phyloP scores from a whole-genome alignment of 306 rosid genomes.

The Mucuna pruriens region DNA sequence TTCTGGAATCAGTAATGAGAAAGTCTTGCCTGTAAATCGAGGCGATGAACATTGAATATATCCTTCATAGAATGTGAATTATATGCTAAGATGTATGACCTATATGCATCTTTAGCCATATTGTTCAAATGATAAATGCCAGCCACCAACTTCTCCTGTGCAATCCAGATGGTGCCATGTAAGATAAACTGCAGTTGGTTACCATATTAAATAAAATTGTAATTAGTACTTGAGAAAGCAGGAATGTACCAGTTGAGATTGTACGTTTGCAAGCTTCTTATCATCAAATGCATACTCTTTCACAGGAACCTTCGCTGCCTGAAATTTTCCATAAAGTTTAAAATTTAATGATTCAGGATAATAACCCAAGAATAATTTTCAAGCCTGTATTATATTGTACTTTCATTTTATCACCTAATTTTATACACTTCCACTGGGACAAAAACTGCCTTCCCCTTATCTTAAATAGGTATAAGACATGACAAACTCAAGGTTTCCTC shows the following conservation, averaged over 20 bases:
- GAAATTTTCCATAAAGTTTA: slow-evolving; percentile 27
- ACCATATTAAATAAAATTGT: not conserved
- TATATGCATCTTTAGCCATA: slow-evolving; percentile 88
- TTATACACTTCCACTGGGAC: slow-evolving; percentile 4
- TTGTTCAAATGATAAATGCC: slow-evolving; percentile 70
- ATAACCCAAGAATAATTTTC: slow-evolving; percentile 11
- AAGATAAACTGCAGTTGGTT: not conserved
- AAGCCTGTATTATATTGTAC: not conserved
- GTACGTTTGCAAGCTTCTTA: slow-evolving; percentile 83
- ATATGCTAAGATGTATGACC: slow-evolving; percentile 81
- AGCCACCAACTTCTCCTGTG: slow-evolving; percentile 86
- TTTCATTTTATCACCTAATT: slow-evolving; percentile 21
- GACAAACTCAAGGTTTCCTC: not conserved
- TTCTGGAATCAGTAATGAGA: not conserved
- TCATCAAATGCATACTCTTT: slow-evolving; percentile 68
- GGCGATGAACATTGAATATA: slow-evolving; percentile 84
- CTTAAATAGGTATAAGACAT: not conserved
- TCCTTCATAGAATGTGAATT: slow-evolving; percentile 97
- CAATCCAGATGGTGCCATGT: slow-evolving; percentile 27
- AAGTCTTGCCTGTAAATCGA: slow-evolving; percentile 76
- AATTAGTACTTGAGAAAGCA: slow-evolving; percentile 5
- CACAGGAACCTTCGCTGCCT: slow-evolving; percentile 94
- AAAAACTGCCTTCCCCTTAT: not conserved
- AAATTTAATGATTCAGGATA: slow-evolving; percentile 1
- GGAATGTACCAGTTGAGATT: slow-evolving; percentile 77